Percentiles rank a stretch among this genome's conserved stretches.
Conservation (phyloP, 2,329 filamentous ascomycete species). For the Alternaria arbusti region DNA sequence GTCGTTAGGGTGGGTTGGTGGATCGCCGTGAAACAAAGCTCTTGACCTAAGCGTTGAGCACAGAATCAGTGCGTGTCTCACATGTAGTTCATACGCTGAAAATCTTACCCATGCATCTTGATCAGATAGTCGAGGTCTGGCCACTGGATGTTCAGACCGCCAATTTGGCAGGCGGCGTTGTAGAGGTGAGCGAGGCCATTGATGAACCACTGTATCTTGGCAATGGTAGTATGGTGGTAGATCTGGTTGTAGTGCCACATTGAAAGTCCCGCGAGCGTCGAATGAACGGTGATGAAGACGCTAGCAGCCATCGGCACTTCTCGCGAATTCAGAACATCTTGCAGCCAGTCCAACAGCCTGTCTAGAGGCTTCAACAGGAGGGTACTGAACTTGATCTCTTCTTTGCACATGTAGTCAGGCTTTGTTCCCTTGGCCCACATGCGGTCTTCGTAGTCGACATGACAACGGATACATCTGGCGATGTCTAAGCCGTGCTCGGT, state of each 20-base stretch:
- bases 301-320: background rate
- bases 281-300: slow-evolving; percentile 15
- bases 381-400: slow-evolving; percentile 22
- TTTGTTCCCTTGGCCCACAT: slow-evolving; percentile 18
- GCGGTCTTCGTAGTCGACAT: slow-evolving; percentile 23
- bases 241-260: slow-evolving; percentile 14
- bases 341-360: slow-evolving; percentile 12
- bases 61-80: background rate
- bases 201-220: slow-evolving; percentile 23
- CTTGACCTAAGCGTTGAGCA: background rate
- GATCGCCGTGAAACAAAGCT: slow-evolving; percentile 22
- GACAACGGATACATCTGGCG: slow-evolving; percentile 12
- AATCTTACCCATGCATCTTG: slow-evolving; percentile 14
- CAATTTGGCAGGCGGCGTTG: slow-evolving; percentile 25
- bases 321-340: slow-evolving; percentile 3
- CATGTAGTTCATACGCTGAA: background rate
- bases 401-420: slow-evolving; percentile 27
- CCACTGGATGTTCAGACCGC: slow-evolving; percentile 19
- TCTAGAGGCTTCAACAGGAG: slow-evolving; percentile 11
- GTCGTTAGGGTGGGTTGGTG: slow-evolving; percentile 18
- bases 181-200: slow-evolving; percentile 24
- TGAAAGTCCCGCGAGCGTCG: slow-evolving; percentile 18
- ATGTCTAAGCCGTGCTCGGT: slow-evolving; percentile 9
- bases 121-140: slow-evolving; percentile 29
- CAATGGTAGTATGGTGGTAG: slow-evolving; percentile 13